phyloP scores from a whole-genome alignment of 2,329 filamentous ascomycete species.

The Onygenales sp. region DNA sequence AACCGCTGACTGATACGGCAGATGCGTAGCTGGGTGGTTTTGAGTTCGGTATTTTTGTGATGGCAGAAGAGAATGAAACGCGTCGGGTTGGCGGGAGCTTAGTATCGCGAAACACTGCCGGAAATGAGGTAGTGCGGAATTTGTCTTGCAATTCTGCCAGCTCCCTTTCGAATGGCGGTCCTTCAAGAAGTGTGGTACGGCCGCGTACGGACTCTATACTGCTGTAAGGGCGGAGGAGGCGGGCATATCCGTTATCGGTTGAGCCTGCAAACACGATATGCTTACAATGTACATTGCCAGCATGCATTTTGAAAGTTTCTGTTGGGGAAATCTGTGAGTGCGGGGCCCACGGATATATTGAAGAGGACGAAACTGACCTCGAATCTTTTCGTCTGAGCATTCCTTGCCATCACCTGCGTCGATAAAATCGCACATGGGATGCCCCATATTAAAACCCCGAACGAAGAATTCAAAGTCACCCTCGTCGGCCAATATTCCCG shows the following conservation, averaged over 20 bases:
- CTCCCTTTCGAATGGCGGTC: constrained; percentile 25
- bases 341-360: not conserved
- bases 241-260: constrained; percentile 35
- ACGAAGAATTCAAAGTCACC: constrained; percentile 26
- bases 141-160: constrained; percentile 19
- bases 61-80: not conserved
- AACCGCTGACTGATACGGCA: not conserved
- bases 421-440: constrained; percentile 29
- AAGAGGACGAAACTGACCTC: constrained; percentile 19
- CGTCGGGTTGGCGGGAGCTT: not conserved
- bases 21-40: not conserved
- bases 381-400: constrained; percentile 34
- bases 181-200: constrained; percentile 31
- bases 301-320: constrained; percentile 25
- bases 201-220: constrained; percentile 11
- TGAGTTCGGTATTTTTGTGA: not conserved
- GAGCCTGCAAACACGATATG: constrained; percentile 35
- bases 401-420: constrained; percentile 37
- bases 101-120: not conserved
- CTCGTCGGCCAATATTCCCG: constrained; percentile 16
- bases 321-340: constrained; percentile 4
- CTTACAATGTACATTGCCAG: constrained; percentile 31
- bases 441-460: constrained; percentile 34
- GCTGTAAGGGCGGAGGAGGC: constrained; percentile 25
- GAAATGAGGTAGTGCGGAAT: constrained; percentile 2